A percentile compares a stretch with the other conserved stretches of the same genome.
phyloP scores from a whole-genome alignment of 352 stramenopile genomes.

The Peronospora belbahrii region DNA sequence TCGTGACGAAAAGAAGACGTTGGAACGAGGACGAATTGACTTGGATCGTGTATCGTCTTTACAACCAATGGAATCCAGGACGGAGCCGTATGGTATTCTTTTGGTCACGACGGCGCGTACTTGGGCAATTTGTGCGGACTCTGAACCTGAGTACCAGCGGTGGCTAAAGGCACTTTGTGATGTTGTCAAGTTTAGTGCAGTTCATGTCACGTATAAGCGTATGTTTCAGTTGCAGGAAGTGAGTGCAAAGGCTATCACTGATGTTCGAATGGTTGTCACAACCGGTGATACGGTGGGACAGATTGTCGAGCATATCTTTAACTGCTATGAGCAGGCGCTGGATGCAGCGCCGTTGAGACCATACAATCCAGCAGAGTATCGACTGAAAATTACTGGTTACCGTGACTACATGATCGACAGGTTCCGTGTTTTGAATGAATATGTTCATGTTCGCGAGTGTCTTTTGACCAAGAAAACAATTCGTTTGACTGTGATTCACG shows the following conservation, averaged over 20 bases:
- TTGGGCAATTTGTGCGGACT: slow-evolving; percentile 68
- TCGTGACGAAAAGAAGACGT: slow-evolving; percentile 64
- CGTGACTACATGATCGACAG: slow-evolving; percentile 83
- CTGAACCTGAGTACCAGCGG: slow-evolving; percentile 64
- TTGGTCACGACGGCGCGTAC: slow-evolving; percentile 72
- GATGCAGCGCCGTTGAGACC: slow-evolving; percentile 65
- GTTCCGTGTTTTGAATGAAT: slow-evolving; percentile 79
- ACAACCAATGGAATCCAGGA: slow-evolving; percentile 57
- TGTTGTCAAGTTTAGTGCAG: slow-evolving; percentile 72
- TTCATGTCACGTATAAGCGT: slow-evolving; percentile 73
- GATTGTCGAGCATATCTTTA: slow-evolving; percentile 86
- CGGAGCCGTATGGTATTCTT: slow-evolving; percentile 67
- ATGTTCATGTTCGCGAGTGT: slow-evolving; percentile 83
- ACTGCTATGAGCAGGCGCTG: slow-evolving; percentile 77
- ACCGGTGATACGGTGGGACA: slow-evolving; percentile 78
- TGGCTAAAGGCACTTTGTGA: slow-evolving; percentile 77
- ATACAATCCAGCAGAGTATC: slow-evolving; percentile 76
- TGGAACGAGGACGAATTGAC: slow-evolving; percentile 67
- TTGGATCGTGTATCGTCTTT: slow-evolving; percentile 74
- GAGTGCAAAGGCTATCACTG: slow-evolving; percentile 71
- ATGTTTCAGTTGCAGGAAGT: slow-evolving; percentile 84
- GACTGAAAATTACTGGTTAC: slow-evolving; percentile 81
- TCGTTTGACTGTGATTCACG: slow-evolving; percentile 75
- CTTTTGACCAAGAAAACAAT: slow-evolving; percentile 83
- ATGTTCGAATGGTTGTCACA: slow-evolving; percentile 80